Conservation (phyloP, 2,329 filamentous ascomycete genomes). For the Exophiala xenobiotica region DNA sequence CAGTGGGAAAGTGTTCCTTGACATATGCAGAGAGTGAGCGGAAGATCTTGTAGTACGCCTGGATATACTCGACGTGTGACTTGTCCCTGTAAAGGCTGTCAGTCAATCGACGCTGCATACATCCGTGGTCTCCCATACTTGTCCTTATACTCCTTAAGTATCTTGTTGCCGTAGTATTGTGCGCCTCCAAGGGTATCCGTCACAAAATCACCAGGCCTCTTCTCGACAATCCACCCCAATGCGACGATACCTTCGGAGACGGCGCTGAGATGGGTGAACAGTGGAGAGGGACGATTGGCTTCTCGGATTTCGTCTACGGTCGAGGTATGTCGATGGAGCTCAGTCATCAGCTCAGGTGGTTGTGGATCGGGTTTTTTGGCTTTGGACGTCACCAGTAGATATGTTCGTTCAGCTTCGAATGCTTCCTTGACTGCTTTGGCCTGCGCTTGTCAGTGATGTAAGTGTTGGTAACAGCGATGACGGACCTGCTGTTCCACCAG, state of each 20-base stretch:
- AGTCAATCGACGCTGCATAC: slow-evolving; percentile 19
- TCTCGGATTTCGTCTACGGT: slow-evolving; percentile 79
- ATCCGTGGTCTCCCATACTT: slow-evolving; percentile 50
- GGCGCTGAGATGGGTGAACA: slow-evolving; percentile 80
- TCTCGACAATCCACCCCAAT: slow-evolving; percentile 85
- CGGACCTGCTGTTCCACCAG: slow-evolving; percentile 75
- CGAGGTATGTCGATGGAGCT: slow-evolving; percentile 79
- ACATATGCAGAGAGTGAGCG: slow-evolving; percentile 79
- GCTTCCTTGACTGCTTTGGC: slow-evolving; percentile 60
- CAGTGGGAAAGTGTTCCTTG: slow-evolving; percentile 75
- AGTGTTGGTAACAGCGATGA: slow-evolving; percentile 40
- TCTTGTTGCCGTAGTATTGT: slow-evolving; percentile 92
- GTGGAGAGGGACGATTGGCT: slow-evolving; percentile 69
- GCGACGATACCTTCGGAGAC: slow-evolving; percentile 88
- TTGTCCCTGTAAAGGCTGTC: slow-evolving; percentile 59
- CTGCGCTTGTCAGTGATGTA: slow-evolving; percentile 34
- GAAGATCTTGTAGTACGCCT: slow-evolving; percentile 89
- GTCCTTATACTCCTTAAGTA: slow-evolving; percentile 87
- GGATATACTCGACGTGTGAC: slow-evolving; percentile 82
- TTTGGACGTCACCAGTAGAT: slow-evolving; percentile 83
- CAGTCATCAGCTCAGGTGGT: slow-evolving; percentile 73
- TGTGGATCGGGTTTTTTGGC: slow-evolving; percentile 85
- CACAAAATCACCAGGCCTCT: slow-evolving; percentile 80
- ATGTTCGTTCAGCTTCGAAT: slow-evolving; percentile 82
- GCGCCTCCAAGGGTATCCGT: slow-evolving; percentile 78